Conservation (phyloP, 495 filamentous ascomycete species). For the Trichoderma asperelloides region DNA sequence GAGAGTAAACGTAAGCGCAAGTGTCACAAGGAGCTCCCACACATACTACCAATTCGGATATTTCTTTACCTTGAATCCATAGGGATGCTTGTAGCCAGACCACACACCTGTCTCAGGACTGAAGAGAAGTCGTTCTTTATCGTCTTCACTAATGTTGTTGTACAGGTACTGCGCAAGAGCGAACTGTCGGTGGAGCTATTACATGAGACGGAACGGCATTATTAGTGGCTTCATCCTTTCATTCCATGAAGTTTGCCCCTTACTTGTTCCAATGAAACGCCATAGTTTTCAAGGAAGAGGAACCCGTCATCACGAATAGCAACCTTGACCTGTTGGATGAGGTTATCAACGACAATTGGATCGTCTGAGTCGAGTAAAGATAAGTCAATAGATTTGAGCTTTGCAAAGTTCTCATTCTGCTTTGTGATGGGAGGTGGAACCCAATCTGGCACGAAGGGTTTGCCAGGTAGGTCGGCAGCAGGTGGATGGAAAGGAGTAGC, state of each 20-base stretch:
- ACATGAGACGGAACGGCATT: not conserved
- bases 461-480: slow-evolving; percentile 24
- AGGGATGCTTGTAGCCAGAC: slow-evolving; percentile 28
- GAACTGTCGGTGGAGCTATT: slow-evolving; percentile 37
- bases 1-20: not conserved
- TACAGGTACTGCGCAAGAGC: slow-evolving; percentile 36
- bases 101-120: slow-evolving; percentile 29
- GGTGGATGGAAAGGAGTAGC: slow-evolving; percentile 34
- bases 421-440: slow-evolving; percentile 30
- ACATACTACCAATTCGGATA: too few species aligned
- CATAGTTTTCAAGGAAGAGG: slow-evolving; percentile 39
- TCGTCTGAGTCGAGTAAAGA: too few species aligned
- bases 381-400: too few species aligned
- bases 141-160: slow-evolving; percentile 35
- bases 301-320: slow-evolving; percentile 39
- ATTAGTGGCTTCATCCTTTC: too few species aligned
- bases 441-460: slow-evolving; percentile 37
- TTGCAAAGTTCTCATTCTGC: slow-evolving; percentile 6
- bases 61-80: too few species aligned
- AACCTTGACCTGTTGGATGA: slow-evolving; percentile 29
- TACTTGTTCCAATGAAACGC: slow-evolving; percentile 38
- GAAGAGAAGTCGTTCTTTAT: slow-evolving; percentile 35
- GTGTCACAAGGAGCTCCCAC: too few species aligned
- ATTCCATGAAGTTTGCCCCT: not conserved
- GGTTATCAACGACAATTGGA: slow-evolving; percentile 23